Evolutionary conservation across 345 rosid species (phyloP), one percentile per base, ranked within the genome.

Genomic region (Bruguiera gymnorhiza): DNA sequence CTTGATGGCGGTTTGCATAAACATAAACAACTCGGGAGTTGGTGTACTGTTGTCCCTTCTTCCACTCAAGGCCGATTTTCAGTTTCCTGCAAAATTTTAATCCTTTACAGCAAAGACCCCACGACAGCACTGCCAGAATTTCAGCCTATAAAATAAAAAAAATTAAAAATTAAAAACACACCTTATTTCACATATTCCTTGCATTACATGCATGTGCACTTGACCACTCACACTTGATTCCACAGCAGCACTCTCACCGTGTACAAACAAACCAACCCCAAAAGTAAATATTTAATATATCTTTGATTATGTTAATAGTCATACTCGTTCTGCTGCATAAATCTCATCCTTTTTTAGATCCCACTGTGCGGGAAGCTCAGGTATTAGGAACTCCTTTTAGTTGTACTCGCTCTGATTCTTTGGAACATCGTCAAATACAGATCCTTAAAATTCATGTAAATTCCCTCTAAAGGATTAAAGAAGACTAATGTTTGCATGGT

Each of bases 71-170:
- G 31, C 26, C 11, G 15, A 39, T 39, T 11, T 39, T 10, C 65
- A 61, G 39, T 62, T 23, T 15, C 54, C 10, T 57, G 31, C 24
- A 46, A 53, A 61, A 29, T 64, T 67, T 74, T 72, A 76, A 39
- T 78, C 56, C 57, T 71, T 67, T 67, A 27, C 74, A 76, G 74
- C 78, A 70, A 72, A 67, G 70, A 18, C 34, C 34, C 34, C 50
- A 73, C 63, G 80, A 79, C 78, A 79, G 60, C 58, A 31, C 65
- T 72, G 56, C 79, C 79, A 77, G 82, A 36, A 74, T 70, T 75
- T 78, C 83, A 79, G 79, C 15, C 50, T 60, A 66, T 64, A 37
- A 30, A 70, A 70, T 30, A 30, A 24, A 24, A 24, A 36, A 59
- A 43, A 19, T 31, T 6, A 19, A 56, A n/a, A 1, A 56, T 63